Evolutionary conservation across 306 rosid species (phyloP).

Genomic region (Cyamopsis tetragonoloba): DNA sequence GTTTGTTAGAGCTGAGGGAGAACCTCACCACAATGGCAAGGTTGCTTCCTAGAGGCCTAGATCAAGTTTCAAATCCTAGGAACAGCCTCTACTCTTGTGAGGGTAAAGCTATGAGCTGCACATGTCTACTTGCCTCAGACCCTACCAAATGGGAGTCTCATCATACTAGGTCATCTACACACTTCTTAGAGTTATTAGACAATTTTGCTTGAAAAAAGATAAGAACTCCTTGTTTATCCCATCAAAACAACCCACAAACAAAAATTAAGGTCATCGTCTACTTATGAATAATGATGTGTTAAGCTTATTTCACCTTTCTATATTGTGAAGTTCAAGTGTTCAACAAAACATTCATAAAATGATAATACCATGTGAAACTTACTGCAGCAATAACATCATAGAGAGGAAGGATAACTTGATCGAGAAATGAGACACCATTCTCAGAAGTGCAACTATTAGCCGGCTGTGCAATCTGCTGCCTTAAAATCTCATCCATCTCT

Average conservation of each 20-base stretch:
- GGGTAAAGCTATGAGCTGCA: too few relatives aligned
- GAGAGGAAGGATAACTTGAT: conserved; percentile 69
- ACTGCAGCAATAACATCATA: conserved; percentile 79
- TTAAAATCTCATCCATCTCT: conserved; percentile 83
- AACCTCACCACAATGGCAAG: too few relatives aligned
- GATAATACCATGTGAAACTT: conserved; percentile 40
- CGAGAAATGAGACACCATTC: conserved; percentile 76
- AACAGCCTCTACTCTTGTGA: too few relatives aligned
- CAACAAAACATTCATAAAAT: background rate
- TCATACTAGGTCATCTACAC: too few relatives aligned
- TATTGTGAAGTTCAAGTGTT: background rate
- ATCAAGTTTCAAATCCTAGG: too few relatives aligned
- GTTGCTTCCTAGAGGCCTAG: too few relatives aligned
- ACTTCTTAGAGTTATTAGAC: background rate
- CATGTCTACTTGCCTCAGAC: too few relatives aligned
- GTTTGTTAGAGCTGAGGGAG: background rate
- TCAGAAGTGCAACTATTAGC: conserved; percentile 76
- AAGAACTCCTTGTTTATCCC: background rate
- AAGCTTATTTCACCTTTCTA: background rate
- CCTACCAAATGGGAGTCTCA: too few relatives aligned
- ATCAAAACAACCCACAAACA: background rate
- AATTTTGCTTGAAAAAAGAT: background rate
- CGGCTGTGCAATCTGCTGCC: conserved; percentile 68
- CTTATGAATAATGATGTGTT: background rate
- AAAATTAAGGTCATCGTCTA: background rate